Conservation (phyloP, 2,329 filamentous ascomycete species). For the Cordyceps javanica region DNA sequence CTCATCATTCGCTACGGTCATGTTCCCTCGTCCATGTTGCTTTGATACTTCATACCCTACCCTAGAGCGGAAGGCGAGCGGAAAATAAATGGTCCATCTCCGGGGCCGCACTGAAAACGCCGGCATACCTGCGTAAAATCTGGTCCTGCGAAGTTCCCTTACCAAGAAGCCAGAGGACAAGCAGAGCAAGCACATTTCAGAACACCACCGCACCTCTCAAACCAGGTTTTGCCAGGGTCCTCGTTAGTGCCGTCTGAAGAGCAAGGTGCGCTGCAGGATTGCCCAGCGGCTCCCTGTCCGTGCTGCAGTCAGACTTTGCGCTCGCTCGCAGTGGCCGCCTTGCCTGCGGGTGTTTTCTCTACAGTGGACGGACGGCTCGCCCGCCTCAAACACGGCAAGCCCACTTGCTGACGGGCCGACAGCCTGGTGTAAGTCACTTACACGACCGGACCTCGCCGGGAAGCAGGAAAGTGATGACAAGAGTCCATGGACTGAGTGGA, state of each 20-base stretch:
- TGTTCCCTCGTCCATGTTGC: no score
- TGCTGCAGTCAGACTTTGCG: no score
- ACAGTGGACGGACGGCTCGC: neutral
- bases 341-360: neutral
- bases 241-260: neutral
- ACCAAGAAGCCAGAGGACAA: neutral
- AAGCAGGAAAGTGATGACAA: neutral
- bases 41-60: no score
- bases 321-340: neutral
- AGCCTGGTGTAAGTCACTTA: constrained; percentile 1
- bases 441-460: neutral
- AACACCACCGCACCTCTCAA: constrained; percentile 12
- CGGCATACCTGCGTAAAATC: constrained; percentile 7
- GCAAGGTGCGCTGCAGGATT: neutral
- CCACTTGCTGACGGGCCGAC: no score
- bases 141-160: constrained; percentile 13
- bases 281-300: neutral
- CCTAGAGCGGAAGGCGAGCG: neutral
- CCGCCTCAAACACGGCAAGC: neutral
- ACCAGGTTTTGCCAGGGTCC: neutral
- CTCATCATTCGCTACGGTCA: no score
- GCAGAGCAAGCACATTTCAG: constrained; percentile 10
- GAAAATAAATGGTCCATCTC: neutral
- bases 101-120: neutral
- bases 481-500: fast-evolving